A percentile compares a stretch with the other conserved stretches of the same genome.
These are phyloP conservation scores for Beauveria asiatica DNA, from an alignment of 2,329 filamentous ascomycete genomes.

Conservation along the genomic window DNA sequence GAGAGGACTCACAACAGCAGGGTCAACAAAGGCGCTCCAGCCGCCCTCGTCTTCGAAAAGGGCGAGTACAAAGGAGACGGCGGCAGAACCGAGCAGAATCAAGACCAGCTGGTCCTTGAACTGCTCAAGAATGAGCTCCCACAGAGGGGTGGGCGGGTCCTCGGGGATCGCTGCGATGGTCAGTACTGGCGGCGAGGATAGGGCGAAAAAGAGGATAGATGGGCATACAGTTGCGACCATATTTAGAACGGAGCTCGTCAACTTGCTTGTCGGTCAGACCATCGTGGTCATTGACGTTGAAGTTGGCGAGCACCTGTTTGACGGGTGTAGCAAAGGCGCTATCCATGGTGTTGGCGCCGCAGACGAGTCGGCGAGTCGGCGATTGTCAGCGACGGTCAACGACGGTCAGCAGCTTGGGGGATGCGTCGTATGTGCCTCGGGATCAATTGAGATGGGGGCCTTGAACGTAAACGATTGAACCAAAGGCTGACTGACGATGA, in stretches of 20 bases:
- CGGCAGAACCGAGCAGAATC: slow-evolving; percentile 86
- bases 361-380: slow-evolving; percentile 7
- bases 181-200: slow-evolving; percentile 1
- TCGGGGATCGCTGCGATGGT: slow-evolving; percentile 52
- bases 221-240: slow-evolving; percentile 57
- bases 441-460: slow-evolving; percentile 4
- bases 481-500: slow-evolving; percentile 5
- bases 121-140: slow-evolving; percentile 94
- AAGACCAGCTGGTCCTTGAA: slow-evolving; percentile 98
- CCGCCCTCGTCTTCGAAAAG: slow-evolving; percentile 89
- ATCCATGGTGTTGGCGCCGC: slow-evolving; percentile 41
- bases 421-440: neutral
- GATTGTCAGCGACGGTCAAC: neutral
- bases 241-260: slow-evolving; percentile 42
- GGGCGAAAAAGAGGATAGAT: neutral
- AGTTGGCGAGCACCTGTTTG: slow-evolving; percentile 49
- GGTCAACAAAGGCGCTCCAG: slow-evolving; percentile 96
- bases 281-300: slow-evolving; percentile 44
- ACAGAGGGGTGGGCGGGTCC: slow-evolving; percentile 90
- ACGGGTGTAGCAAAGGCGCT: slow-evolving; percentile 52
- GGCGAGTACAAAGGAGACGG: slow-evolving; percentile 85
- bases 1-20: slow-evolving; percentile 65
- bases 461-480: slow-evolving; percentile 4
- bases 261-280: slow-evolving; percentile 56
- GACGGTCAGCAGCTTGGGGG: neutral